Percentiles rank a stretch among this genome's conserved stretches.
Evolutionary conservation across 2,329 filamentous ascomycete species (phyloP).

Genomic region (Proliferodiscus dingleyae): DNA sequence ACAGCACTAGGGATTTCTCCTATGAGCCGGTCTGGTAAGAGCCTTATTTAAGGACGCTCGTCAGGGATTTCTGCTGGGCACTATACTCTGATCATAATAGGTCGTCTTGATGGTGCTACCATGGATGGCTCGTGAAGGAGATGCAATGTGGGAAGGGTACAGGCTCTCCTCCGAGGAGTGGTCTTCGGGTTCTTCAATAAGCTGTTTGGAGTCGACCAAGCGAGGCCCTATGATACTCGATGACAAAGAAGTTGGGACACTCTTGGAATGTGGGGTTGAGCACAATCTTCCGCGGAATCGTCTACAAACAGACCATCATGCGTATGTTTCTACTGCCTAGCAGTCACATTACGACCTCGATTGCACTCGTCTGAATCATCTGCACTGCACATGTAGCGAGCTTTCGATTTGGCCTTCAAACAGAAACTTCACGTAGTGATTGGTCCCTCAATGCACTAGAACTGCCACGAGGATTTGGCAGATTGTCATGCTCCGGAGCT

Average conservation of each 20-base stretch:
- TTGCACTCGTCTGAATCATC: slow-evolving; percentile 56
- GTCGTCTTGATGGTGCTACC: slow-evolving; percentile 46
- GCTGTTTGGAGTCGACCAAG: slow-evolving; percentile 21
- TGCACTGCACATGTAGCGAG: slow-evolving; percentile 46
- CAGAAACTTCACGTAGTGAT: slow-evolving; percentile 30
- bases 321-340: slow-evolving; percentile 24
- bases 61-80: slow-evolving; percentile 65
- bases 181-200: slow-evolving; percentile 46
- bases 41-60: slow-evolving; percentile 69
- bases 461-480: slow-evolving; percentile 22
- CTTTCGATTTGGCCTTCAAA: slow-evolving; percentile 38
- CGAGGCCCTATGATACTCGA: slow-evolving; percentile 26
- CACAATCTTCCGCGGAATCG: slow-evolving; percentile 26
- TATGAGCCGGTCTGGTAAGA: slow-evolving; percentile 77
- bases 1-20: slow-evolving; percentile 53
- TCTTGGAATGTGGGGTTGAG: slow-evolving; percentile 23
- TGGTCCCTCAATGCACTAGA: slow-evolving; percentile 20
- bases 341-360: slow-evolving; percentile 23
- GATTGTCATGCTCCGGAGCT: slow-evolving; percentile 30
- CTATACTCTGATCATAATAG: slow-evolving; percentile 58
- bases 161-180: slow-evolving; percentile 39
- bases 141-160: slow-evolving; percentile 38
- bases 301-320: slow-evolving; percentile 32
- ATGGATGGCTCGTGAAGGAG: slow-evolving; percentile 28
- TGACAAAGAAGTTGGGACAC: slow-evolving; percentile 16